These are phyloP conservation scores for Onygenales sp. DNA, from an alignment of 2,329 filamentous ascomycete species.

Conservation along the genomic window DNA sequence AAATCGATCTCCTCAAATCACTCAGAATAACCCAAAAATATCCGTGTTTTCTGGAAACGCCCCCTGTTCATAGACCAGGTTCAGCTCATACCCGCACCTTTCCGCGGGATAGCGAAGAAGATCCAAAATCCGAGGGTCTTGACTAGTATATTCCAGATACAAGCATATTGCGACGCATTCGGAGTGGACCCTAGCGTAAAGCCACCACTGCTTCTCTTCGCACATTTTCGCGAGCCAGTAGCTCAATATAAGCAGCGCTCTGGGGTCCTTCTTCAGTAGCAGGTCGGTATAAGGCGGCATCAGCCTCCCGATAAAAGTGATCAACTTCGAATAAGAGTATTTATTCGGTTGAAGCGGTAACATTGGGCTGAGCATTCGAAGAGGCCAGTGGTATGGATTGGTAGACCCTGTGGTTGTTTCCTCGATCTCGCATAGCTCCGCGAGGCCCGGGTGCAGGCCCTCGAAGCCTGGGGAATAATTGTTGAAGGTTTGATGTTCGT, in stretches of 20 bases:
- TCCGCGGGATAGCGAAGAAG: conserved; percentile 25
- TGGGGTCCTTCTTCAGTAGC: conserved; percentile 21
- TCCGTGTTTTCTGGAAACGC: conserved; percentile 1
- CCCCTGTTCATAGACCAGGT: conserved; percentile 14
- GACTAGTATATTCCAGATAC: conserved; percentile 21
- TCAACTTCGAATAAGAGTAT: conserved; percentile 18
- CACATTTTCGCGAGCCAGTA: conserved; percentile 26
- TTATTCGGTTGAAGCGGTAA: conserved; percentile 18
- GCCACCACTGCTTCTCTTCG: conserved; percentile 21
- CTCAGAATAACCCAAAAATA: conserved; percentile 1
- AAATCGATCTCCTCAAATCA: too few relatives aligned
- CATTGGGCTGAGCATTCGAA: conserved; percentile 24
- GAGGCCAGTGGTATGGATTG: conserved; percentile 28
- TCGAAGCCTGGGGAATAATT: conserved; percentile 19
- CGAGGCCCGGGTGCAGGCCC: conserved; percentile 22
- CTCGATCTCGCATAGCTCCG: conserved; percentile 25
- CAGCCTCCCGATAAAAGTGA: conserved; percentile 26
- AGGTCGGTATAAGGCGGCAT: conserved; percentile 19
- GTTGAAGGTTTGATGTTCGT: conserved; percentile 17
- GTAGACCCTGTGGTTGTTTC: conserved; percentile 18
- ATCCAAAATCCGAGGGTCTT: conserved; percentile 18
- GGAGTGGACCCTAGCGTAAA: conserved; percentile 19
- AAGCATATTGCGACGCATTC: conserved; percentile 30
- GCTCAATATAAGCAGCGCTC: conserved; percentile 23
- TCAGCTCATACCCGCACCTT: conserved; percentile 23